Percentiles rank a stretch among this genome's conserved stretches.
Conservation (phyloP, 768 basidiomycete genomes). For the Strobilomyces dryophilus region DNA sequence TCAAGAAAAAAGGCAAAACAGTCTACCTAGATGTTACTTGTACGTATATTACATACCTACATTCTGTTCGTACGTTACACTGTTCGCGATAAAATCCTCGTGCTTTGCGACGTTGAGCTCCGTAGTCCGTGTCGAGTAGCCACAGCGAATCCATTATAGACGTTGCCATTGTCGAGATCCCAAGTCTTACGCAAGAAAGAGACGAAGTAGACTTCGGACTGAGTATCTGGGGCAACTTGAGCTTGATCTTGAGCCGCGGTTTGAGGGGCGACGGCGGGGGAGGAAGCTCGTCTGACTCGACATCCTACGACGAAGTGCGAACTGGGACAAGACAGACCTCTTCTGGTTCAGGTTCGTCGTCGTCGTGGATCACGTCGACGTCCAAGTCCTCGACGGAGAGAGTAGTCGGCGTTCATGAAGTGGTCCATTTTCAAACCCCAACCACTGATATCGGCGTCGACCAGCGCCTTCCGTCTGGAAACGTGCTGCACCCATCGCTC, state of each 20-base stretch:
- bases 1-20: too few relatives aligned
- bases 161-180: too few relatives aligned
- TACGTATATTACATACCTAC: too few relatives aligned
- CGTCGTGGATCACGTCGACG: conserved; percentile 32
- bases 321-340: conserved; percentile 1
- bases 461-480: conserved; percentile 43
- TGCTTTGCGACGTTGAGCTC: too few relatives aligned
- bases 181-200: too few relatives aligned
- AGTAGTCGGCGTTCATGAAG: neutral
- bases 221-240: conserved; percentile 46
- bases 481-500: conserved; percentile 40
- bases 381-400: conserved; percentile 25
- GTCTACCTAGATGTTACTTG: too few relatives aligned
- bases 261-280: conserved; percentile 31
- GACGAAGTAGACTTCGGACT: too few relatives aligned
- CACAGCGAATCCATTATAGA: too few relatives aligned
- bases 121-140: too few relatives aligned
- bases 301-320: conserved; percentile 17
- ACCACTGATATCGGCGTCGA: neutral
- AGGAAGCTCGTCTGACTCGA: conserved; percentile 33
- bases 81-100: too few relatives aligned
- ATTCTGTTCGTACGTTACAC: too few relatives aligned
- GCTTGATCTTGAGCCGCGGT: conserved; percentile 57
- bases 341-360: conserved; percentile 16
- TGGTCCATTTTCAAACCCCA: conserved; percentile 22